Evolutionary conservation across 352 stramenopile genomes (phyloP), one percentile per base, ranked within the genome.

Genomic region (Pythium rhizo-oryzae): DNA sequence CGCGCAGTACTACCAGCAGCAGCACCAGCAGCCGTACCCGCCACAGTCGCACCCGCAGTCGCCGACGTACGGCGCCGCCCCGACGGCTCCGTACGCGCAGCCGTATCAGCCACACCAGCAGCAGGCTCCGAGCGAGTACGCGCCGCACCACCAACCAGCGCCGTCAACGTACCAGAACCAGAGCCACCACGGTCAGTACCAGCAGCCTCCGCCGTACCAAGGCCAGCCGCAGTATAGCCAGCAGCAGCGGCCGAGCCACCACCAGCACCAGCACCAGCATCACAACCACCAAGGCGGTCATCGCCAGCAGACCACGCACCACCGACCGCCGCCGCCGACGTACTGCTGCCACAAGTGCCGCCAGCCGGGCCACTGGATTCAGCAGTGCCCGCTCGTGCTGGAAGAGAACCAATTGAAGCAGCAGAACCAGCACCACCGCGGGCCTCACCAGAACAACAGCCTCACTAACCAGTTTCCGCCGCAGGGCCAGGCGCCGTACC

Each of bases 281-380:
- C 72, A 62, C 49, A 62, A 75, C n/a, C 58, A 74, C 4, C 44
- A 51, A 30, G 24, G 28, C 39, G 33, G 39, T 7, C 60, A 46
- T 21, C 21, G 23, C 2, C 52, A 49, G n/a, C 15, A 54, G 33
- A 53, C 30, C 18, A 63, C 51, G 6, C 52, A 68, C 21, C 71
- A 65, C 12, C 59, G 54, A 0, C 73, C 74, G 2, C 85, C 85
- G 3, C 87, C 85, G 8, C 65, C 75, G 5, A 85, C 79, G 24
- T 95, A 95, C 37, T 76, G 84, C 54, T 95, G 87, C 49, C 85
- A 90, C 63, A 93, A 93, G 39, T 95, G 87, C 68, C 80, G 79
- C 18, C 74, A 84, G 44, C 82, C 84, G 24, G 87, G 87, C 5
- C 87, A 95, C 52, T 95, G 87, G 87, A 93, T 93, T 39, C 81